Evolutionary conservation across 2,329 filamentous ascomycete species (phyloP).

Genomic region (Amesomyces nigricolor): DNA sequence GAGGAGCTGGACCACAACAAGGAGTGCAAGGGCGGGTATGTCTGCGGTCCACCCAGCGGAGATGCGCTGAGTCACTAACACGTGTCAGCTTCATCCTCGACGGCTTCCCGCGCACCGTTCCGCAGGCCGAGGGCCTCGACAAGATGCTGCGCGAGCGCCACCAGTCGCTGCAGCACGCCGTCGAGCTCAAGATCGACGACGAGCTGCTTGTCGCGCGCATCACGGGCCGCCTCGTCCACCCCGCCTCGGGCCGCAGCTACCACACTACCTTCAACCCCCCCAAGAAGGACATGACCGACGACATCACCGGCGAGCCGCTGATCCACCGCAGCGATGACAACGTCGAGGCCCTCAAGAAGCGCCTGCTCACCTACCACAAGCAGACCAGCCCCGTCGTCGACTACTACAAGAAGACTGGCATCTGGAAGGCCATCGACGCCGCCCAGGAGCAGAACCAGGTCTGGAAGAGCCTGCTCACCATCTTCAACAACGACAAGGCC

Average conservation of each 20-base stretch:
- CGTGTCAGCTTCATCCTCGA: conserved; percentile 85
- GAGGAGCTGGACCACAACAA: conserved; percentile 88
- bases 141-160: conserved; percentile 74
- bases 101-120: conserved; percentile 94
- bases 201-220: conserved; percentile 89
- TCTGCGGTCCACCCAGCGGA: conserved; percentile 19
- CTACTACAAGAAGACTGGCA: conserved; percentile 96
- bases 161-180: conserved; percentile 85
- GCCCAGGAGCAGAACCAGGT: conserved; percentile 94
- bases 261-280: conserved; percentile 99
- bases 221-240: conserved; percentile 92
- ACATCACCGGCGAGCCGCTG: conserved; percentile 91
- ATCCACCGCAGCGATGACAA: conserved; percentile 98
- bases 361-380: conserved; percentile 83
- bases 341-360: conserved; percentile 91
- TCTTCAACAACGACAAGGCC: conserved; percentile 66
- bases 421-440: conserved; percentile 93
- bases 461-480: conserved; percentile 84
- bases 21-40: conserved; percentile 94
- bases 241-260: conserved; percentile 92
- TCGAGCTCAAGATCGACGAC: conserved; percentile 97
- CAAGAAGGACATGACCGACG: conserved; percentile 89
- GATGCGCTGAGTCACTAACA: conserved; percentile 4
- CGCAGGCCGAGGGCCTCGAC: conserved; percentile 91
- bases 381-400: conserved; percentile 89